Evolutionary conservation across 78 protist species (phyloP), one percentile per base, ranked within the genome.

Genomic region (Isochrysis galbana): DNA sequence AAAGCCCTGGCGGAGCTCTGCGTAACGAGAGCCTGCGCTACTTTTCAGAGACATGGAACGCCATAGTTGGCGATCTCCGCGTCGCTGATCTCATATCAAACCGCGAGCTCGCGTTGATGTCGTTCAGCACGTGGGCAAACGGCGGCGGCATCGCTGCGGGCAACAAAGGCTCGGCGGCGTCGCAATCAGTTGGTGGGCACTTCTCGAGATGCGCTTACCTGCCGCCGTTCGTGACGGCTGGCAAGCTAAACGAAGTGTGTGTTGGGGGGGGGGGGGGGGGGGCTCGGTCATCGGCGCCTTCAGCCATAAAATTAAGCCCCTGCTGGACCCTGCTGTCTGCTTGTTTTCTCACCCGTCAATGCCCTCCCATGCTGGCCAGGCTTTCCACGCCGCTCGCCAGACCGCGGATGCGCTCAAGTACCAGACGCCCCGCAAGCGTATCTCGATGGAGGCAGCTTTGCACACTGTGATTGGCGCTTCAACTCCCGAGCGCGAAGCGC

Each of bases 1-100:
- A 2, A 14, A 0, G 1, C 77, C 32, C 1, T 14, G 86, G 29
- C 42, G 82, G 41, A 2, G 41, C 32, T n/a, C 7, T 17, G 82
- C 39, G 39, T 19, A 77, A 39, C 46, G 84, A 77, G 84, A 1
- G 32, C 34, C 3, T 77, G 2, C 84, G 84, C 46, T 77, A 48
- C 45, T 86, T 86, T 19, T 41, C 74, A 2, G 29, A n/a, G 17
- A 72, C 90, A 41, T 86, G 90, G 90, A 51, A 86, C 90, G 90
- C 19, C 38, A 22, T 51, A 10, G 14, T 86, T 2, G 44, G 23
- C 32, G 90, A 47, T 23, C 0, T 86, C 74, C 67, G 74, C 42
- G 0, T 0, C 7, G 41, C 29, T 34, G 90, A 86, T 45, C 90
- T 86, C 38, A 4, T 86, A 26, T 86, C 74, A 19, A 36, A 51